Evolutionary conservation across 768 basidiomycete species (phyloP).

Genomic region (Pleurotus salmoneostramineus): DNA sequence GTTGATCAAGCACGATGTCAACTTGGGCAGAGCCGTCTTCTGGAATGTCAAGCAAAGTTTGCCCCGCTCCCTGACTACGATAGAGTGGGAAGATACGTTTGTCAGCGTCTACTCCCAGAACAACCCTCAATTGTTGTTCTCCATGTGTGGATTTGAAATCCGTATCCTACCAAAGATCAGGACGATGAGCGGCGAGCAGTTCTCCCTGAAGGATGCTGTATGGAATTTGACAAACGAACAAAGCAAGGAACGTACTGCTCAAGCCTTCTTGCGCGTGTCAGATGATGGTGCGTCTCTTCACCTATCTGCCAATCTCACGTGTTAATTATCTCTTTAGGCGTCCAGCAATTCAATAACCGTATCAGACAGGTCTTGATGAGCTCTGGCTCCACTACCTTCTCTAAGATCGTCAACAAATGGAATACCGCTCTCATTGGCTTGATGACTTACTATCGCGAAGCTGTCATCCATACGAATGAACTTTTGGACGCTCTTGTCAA

Average conservation of each 20-base stretch:
- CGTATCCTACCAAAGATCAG: slow-evolving; percentile 96
- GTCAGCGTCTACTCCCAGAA: slow-evolving; percentile 97
- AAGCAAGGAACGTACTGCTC: slow-evolving; percentile 95
- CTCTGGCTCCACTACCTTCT: slow-evolving; percentile 97
- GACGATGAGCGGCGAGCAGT: slow-evolving; percentile 94
- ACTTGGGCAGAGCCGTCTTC: slow-evolving; percentile 95
- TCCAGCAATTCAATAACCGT: slow-evolving; percentile 96
- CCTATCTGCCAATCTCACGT: neutral
- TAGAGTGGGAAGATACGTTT: slow-evolving; percentile 99
- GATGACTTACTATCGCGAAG: slow-evolving; percentile 98
- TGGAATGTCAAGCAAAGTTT: slow-evolving; percentile 99
- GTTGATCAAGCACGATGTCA: slow-evolving; percentile 98
- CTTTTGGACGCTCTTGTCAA: slow-evolving; percentile 95
- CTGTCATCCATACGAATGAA: slow-evolving; percentile 96
- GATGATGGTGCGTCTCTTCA: slow-evolving; percentile 64
- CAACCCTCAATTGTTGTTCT: slow-evolving; percentile 96
- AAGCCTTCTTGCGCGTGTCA: slow-evolving; percentile 96
- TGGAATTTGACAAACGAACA: slow-evolving; percentile 98
- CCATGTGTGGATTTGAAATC: slow-evolving; percentile 99
- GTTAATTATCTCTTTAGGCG: slow-evolving; percentile 41
- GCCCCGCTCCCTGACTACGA: slow-evolving; percentile 93
- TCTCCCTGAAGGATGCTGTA: slow-evolving; percentile 92
- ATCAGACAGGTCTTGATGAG: slow-evolving; percentile 97
- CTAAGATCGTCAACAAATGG: slow-evolving; percentile 99
- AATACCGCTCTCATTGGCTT: slow-evolving; percentile 93